Conservation (phyloP, 2,329 filamentous ascomycete genomes). For the Neurospora sp. region DNA sequence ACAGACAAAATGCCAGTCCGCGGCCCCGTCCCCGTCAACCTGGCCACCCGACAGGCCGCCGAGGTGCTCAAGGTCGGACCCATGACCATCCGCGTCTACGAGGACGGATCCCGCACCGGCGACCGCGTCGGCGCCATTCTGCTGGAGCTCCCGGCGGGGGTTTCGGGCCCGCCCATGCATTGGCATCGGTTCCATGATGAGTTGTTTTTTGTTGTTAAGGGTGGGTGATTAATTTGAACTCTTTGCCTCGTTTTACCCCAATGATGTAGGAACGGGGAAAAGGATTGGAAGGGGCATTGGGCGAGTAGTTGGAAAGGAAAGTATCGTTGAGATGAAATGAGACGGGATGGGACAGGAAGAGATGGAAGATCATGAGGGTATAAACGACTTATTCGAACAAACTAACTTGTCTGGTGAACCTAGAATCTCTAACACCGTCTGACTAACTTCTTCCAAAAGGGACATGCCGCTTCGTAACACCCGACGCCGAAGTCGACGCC, state of each 20-base stretch:
- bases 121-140: constrained; percentile 25
- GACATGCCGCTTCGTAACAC: constrained; percentile 23
- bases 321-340: background rate
- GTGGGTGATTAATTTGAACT: constrained; percentile 6
- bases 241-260: no score
- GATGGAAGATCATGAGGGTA: background rate
- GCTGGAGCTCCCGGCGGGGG: constrained; percentile 22
- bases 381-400: background rate
- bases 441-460: constrained; percentile 14
- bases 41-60: constrained; percentile 21
- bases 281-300: no score
- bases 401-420: no score
- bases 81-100: constrained; percentile 25
- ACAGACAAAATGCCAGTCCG: constrained; percentile 22
- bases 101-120: constrained; percentile 26
- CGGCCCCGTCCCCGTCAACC: constrained; percentile 22
- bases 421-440: background rate
- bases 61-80: constrained; percentile 24
- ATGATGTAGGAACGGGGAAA: no score
- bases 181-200: constrained; percentile 30
- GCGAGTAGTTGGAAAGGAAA: no score
- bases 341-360: background rate
- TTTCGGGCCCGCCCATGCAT: constrained; percentile 27
- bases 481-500: constrained; percentile 23
- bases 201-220: constrained; percentile 26